These are phyloP conservation scores for Pseudogymnoascus sp. DNA, from an alignment of 2,329 filamentous ascomycete species.

Conservation along the genomic window DNA sequence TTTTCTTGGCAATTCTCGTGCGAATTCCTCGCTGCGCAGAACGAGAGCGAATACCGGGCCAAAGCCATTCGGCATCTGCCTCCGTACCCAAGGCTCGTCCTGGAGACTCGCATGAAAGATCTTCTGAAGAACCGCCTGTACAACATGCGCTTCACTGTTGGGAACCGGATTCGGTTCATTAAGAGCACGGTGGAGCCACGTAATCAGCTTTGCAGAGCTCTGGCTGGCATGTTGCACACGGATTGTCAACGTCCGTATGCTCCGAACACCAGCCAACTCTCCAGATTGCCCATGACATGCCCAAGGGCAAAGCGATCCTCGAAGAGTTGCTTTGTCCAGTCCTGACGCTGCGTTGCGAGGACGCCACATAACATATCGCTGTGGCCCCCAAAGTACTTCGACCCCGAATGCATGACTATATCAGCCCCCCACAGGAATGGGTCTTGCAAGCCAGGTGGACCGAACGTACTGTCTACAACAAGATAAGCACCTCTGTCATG, in stretches of 20 bases:
- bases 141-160: conserved; percentile 32
- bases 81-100: conserved; percentile 62
- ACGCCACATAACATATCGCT: conserved; percentile 89
- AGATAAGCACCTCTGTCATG: conserved; percentile 66
- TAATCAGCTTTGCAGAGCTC: conserved; percentile 62
- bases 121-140: conserved; percentile 49
- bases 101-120: conserved; percentile 79
- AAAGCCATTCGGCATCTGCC: conserved; percentile 88
- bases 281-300: conserved; percentile 77
- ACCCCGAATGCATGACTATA: conserved; percentile 84
- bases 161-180: conserved; percentile 19
- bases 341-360: conserved; percentile 55
- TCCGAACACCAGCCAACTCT: conserved; percentile 85
- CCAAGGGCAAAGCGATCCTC: conserved; percentile 74
- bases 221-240: conserved; percentile 70
- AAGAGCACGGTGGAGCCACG: conserved; percentile 51
- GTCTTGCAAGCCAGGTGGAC: conserved; percentile 79
- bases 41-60: conserved; percentile 80
- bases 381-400: conserved; percentile 95
- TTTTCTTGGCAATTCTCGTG: conserved; percentile 67
- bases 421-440: conserved; percentile 79
- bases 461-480: conserved; percentile 90
- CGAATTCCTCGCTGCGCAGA: conserved; percentile 52
- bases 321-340: conserved; percentile 55
- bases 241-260: conserved; percentile 77